Evolutionary conservation across 129 eudicot species (phyloP).

Genomic region (Flaveria robusta): DNA sequence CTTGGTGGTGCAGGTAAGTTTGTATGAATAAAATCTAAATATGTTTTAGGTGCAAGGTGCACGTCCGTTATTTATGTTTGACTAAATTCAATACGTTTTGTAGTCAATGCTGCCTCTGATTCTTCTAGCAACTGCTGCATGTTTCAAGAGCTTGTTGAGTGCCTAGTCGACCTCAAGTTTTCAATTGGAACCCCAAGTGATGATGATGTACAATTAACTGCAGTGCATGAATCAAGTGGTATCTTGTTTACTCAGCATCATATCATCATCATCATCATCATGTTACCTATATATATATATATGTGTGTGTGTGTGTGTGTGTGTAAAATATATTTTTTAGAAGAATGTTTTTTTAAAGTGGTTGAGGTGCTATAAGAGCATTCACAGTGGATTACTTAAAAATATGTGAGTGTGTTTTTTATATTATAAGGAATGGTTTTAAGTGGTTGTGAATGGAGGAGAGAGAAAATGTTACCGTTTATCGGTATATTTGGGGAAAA

Average conservation of each 20-base stretch:
- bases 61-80: not conserved
- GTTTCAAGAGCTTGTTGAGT: conserved; percentile 78
- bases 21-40: not conserved
- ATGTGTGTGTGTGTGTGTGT: not conserved
- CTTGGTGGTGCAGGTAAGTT: conserved; percentile 56
- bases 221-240: conserved; percentile 85
- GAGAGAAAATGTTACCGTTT: too few relatives aligned
- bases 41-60: not conserved
- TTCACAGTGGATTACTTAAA: too few relatives aligned
- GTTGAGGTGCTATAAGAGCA: not conserved
- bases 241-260: conserved; percentile 3
- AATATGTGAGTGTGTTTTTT: too few relatives aligned
- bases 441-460: too few relatives aligned
- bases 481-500: too few relatives aligned
- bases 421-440: too few relatives aligned
- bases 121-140: conserved; percentile 49
- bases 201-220: conserved; percentile 48
- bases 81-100: conserved; percentile 21
- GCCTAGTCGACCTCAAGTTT: conserved; percentile 62
- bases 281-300: not conserved
- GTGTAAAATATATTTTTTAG: not conserved
- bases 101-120: conserved; percentile 36
- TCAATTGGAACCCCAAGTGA: conserved; percentile 48
- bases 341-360: not conserved
- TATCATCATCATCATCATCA: not conserved